phyloP scores from a whole-genome alignment of 1,139 yeast genomes.

The Yamadazyma dendronema region DNA sequence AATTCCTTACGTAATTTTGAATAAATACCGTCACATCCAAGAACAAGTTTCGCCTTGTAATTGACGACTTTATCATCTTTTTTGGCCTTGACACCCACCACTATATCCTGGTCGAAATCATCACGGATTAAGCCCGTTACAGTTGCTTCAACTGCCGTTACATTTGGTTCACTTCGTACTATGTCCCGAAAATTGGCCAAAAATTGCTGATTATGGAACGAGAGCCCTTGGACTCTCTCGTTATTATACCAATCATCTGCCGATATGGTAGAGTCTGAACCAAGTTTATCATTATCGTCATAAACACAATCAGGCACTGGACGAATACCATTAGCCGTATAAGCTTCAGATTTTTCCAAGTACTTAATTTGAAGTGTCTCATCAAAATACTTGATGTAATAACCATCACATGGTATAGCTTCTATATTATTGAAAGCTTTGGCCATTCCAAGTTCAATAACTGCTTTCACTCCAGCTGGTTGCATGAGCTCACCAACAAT shows the following conservation, averaged over 20 bases:
- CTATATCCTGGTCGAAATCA: conserved; percentile 48
- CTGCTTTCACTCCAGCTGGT: conserved; percentile 88
- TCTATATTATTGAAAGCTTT: conserved; percentile 78
- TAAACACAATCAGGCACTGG: conserved; percentile 56
- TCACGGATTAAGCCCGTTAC: conserved; percentile 61
- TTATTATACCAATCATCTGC: conserved; percentile 57
- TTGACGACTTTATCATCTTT: conserved; percentile 13
- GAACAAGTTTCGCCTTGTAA: conserved; percentile 63
- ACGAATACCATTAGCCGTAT: conserved; percentile 38
- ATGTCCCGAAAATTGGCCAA: conserved; percentile 72
- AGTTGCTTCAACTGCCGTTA: conserved; percentile 78
- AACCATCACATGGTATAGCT: conserved; percentile 78
- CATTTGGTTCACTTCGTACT: conserved; percentile 66
- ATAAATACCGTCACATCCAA: conserved; percentile 92
- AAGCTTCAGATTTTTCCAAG: conserved; percentile 57
- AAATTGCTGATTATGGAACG: conserved; percentile 92
- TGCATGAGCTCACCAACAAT: conserved; percentile 97
- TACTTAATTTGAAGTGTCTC: conserved; percentile 62
- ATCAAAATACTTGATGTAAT: conserved; percentile 68
- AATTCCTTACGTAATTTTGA: conserved; percentile 85
- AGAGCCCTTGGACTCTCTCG: conserved; percentile 69
- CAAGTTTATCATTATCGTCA: conserved; percentile 55
- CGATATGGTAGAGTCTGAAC: conserved; percentile 48
- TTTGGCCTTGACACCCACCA: conserved; percentile 65
- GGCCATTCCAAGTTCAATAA: conserved; percentile 77